A percentile compares a stretch with the other conserved stretches of the same genome.
Evolutionary conservation across 768 basidiomycete species (phyloP).

Genomic region (Termitomyces sp.): DNA sequence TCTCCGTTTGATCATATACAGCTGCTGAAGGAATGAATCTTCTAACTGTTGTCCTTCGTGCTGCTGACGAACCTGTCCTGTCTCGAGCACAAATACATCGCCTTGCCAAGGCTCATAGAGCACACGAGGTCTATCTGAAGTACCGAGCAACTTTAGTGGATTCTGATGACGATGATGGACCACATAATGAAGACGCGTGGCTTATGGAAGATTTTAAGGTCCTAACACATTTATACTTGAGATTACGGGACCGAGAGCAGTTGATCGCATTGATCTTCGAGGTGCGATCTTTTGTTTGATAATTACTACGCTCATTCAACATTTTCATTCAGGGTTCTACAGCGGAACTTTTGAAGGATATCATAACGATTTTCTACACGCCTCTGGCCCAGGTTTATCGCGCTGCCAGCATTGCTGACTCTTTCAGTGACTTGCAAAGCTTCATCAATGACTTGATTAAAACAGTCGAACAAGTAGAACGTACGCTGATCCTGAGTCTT

Average conservation of each 20-base stretch:
- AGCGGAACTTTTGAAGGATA: slow-evolving; percentile 92
- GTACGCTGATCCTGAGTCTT: slow-evolving; percentile 54
- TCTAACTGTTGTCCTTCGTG: slow-evolving; percentile 73
- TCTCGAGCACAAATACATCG: slow-evolving; percentile 76
- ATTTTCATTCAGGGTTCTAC: slow-evolving; percentile 68
- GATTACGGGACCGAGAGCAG: slow-evolving; percentile 84
- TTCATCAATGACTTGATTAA: slow-evolving; percentile 93
- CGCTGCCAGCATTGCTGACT: slow-evolving; percentile 95
- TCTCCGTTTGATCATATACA: slow-evolving; percentile 17
- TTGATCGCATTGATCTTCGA: slow-evolving; percentile 93
- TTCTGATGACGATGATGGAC: slow-evolving; percentile 92
- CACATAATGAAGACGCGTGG: slow-evolving; percentile 94
- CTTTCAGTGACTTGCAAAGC: slow-evolving; percentile 82
- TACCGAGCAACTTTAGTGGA: slow-evolving; percentile 57
- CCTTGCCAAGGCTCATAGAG: slow-evolving; percentile 70
- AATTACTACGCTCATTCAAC: not conserved
- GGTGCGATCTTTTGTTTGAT: slow-evolving; percentile 32
- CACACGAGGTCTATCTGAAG: slow-evolving; percentile 70
- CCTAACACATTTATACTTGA: slow-evolving; percentile 70
- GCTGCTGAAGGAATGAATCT: slow-evolving; percentile 69
- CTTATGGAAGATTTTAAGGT: slow-evolving; percentile 87
- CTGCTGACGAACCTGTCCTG: slow-evolving; percentile 68
- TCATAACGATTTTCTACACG: slow-evolving; percentile 97
- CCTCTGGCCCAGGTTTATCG: slow-evolving; percentile 96
- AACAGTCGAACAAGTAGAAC: slow-evolving; percentile 84